Percentiles rank a stretch among this genome's conserved stretches.
Evolutionary conservation across 1,139 yeast species (phyloP).

Genomic region (Taphrina sp.): DNA sequence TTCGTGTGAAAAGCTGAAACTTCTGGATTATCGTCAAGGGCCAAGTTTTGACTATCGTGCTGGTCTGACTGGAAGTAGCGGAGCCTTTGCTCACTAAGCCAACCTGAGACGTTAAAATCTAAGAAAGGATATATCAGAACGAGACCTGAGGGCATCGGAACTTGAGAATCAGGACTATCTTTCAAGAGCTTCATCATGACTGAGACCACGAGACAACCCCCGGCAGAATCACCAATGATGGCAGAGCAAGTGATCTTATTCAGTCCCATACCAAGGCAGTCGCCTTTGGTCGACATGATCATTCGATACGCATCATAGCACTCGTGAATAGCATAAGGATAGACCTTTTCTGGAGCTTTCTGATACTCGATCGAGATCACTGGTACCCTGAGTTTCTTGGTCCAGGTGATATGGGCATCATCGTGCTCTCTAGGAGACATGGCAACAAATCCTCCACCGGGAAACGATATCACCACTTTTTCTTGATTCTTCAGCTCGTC

Average conservation of each 20-base stretch:
- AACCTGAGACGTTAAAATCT: slow-evolving; percentile 40
- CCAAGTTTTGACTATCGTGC: slow-evolving; percentile 38
- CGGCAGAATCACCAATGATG: slow-evolving; percentile 41
- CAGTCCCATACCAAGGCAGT: slow-evolving; percentile 39
- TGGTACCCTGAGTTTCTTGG: slow-evolving; percentile 39
- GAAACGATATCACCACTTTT: slow-evolving; percentile 38
- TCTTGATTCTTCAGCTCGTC: slow-evolving; percentile 35
- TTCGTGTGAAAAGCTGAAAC: slow-evolving; percentile 15
- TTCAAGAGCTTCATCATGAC: slow-evolving; percentile 37
- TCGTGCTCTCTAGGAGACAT: slow-evolving; percentile 40
- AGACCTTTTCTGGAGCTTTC: slow-evolving; percentile 53
- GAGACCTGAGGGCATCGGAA: slow-evolving; percentile 39
- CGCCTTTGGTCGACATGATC: slow-evolving; percentile 39
- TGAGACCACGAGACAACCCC: slow-evolving; percentile 40
- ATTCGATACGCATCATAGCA: slow-evolving; percentile 48
- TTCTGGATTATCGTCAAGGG: slow-evolving; percentile 31
- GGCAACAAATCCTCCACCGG: slow-evolving; percentile 41
- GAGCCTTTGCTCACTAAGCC: slow-evolving; percentile 39
- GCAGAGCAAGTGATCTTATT: slow-evolving; percentile 35
- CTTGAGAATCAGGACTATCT: slow-evolving; percentile 6
- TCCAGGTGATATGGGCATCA: slow-evolving; percentile 38
- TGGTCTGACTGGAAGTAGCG: too few relatives aligned
- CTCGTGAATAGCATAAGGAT: slow-evolving; percentile 54
- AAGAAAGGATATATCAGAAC: slow-evolving; percentile 40
- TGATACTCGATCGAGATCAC: slow-evolving; percentile 38